Evolutionary conservation across 2,329 filamentous ascomycete genomes (phyloP).

Genomic region (Colletotrichum zoysiae): DNA sequence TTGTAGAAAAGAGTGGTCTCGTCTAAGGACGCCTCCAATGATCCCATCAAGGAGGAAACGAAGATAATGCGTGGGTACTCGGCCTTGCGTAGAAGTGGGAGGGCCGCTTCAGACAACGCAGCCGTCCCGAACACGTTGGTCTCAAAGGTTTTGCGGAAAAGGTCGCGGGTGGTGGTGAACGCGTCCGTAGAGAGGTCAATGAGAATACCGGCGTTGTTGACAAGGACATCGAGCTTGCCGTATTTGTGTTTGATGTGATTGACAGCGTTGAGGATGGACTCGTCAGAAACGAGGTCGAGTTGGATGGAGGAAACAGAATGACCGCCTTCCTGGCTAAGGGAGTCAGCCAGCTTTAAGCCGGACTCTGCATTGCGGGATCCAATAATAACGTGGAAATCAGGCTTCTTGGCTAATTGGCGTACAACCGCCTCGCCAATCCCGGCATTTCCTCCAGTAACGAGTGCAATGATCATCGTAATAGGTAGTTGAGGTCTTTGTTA

Average conservation of each 20-base stretch:
- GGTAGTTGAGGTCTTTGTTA: background rate
- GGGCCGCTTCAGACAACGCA: constrained; percentile 46
- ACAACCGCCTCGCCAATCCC: constrained; percentile 36
- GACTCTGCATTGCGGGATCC: constrained; percentile 48
- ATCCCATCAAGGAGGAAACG: constrained; percentile 53
- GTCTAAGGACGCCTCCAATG: constrained; percentile 48
- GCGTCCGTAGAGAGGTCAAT: constrained; percentile 44
- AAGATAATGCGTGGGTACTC: constrained; percentile 52
- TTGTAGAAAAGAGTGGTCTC: constrained; percentile 46
- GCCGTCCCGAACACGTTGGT: constrained; percentile 54
- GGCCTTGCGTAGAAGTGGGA: constrained; percentile 49
- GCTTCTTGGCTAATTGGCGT: constrained; percentile 44
- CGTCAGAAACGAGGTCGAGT: constrained; percentile 47
- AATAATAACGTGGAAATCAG: constrained; percentile 51
- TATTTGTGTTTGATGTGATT: constrained; percentile 42
- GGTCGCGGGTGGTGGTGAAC: constrained; percentile 47
- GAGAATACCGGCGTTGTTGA: constrained; percentile 53
- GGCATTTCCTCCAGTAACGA: constrained; percentile 36
- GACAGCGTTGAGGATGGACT: constrained; percentile 47
- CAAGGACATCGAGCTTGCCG: constrained; percentile 52
- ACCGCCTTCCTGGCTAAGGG: constrained; percentile 46
- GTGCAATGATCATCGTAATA: constrained; percentile 21
- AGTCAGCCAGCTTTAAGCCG: constrained; percentile 45
- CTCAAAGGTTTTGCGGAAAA: constrained; percentile 53
- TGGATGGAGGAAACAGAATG: constrained; percentile 45